These are phyloP conservation scores for Calophaca sinica DNA, from an alignment of 306 rosid species.

Conservation along the genomic window DNA sequence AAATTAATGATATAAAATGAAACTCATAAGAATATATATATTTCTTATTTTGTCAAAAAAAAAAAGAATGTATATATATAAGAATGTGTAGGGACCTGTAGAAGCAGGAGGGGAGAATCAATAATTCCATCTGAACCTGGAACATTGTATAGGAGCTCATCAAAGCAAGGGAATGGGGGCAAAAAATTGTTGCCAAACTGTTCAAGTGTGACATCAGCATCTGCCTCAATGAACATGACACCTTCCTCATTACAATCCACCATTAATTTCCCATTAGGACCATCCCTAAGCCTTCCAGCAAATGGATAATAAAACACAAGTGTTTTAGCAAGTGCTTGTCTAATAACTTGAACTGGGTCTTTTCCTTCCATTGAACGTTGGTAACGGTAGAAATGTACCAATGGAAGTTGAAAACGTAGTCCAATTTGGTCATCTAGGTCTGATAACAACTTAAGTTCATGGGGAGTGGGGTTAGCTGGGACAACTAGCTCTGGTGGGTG, in stretches of 20 bases:
- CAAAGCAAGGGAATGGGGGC: slow-evolving; percentile 61
- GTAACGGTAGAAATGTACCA: background rate
- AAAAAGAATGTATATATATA: too few species aligned
- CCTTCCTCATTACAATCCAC: slow-evolving; percentile 63
- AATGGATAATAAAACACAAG: slow-evolving; percentile 40
- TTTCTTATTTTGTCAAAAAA: too few species aligned
- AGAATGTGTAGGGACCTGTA: slow-evolving; percentile 40
- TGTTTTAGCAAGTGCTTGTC: slow-evolving; percentile 30
- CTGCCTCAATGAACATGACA: slow-evolving; percentile 51
- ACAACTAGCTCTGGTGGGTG: slow-evolving; percentile 16
- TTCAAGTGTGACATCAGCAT: slow-evolving; percentile 27
- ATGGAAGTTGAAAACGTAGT: background rate
- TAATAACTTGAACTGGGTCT: slow-evolving; percentile 41
- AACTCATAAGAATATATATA: too few species aligned
- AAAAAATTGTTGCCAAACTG: slow-evolving; percentile 46
- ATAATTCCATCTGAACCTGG: slow-evolving; percentile 50
- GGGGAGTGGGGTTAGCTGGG: slow-evolving; percentile 29
- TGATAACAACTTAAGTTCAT: slow-evolving; percentile 12
- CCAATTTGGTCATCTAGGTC: slow-evolving; percentile 31
- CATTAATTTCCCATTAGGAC: slow-evolving; percentile 21
- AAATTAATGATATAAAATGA: too few species aligned
- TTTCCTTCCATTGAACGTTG: slow-evolving; percentile 17
- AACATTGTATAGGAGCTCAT: slow-evolving; percentile 51
- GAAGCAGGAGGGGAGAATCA: slow-evolving; percentile 45
- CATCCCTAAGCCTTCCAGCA: slow-evolving; percentile 37